A percentile compares a stretch with the other conserved stretches of the same genome.
phyloP scores from a whole-genome alignment of 768 basidiomycete species.

The Leccinum variicolor region DNA sequence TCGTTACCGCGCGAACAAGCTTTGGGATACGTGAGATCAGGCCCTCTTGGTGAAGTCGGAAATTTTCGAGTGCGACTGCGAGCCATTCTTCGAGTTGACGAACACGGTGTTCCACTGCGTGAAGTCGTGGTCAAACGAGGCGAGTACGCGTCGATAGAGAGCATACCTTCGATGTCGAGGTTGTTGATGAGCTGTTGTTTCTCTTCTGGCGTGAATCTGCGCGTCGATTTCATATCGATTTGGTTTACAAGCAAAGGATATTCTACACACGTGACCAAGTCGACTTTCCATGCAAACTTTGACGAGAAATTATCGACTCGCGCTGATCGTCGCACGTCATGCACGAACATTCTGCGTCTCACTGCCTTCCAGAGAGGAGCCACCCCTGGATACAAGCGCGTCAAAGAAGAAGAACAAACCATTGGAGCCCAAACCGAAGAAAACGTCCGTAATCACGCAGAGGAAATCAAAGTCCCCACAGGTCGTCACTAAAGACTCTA shows the following conservation, averaged over 20 bases:
- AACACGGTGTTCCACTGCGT: constrained; percentile 66
- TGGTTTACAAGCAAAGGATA: no score
- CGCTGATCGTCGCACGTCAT: constrained; percentile 11
- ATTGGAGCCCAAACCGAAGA: constrained; percentile 1
- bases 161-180: constrained; percentile 73
- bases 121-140: neutral
- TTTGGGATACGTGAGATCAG: constrained; percentile 73
- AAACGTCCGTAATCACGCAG: neutral
- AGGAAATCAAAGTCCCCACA: constrained; percentile 10
- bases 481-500: neutral
- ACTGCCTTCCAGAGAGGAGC: neutral
- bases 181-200: constrained; percentile 74
- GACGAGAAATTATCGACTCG: constrained; percentile 6
- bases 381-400: no score
- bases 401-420: constrained; percentile 6
- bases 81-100: constrained; percentile 77
- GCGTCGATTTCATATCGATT: constrained; percentile 23
- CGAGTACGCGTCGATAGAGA: neutral
- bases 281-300: constrained; percentile 7
- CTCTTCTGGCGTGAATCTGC: constrained; percentile 59
- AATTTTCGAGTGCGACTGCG: constrained; percentile 67
- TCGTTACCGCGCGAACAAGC: constrained; percentile 64
- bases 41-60: constrained; percentile 71
- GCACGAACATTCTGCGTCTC: constrained; percentile 11
- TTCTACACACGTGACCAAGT: neutral